Conservation (phyloP, 75 land plant genomes). For the Selaginella moellendorffii region DNA sequence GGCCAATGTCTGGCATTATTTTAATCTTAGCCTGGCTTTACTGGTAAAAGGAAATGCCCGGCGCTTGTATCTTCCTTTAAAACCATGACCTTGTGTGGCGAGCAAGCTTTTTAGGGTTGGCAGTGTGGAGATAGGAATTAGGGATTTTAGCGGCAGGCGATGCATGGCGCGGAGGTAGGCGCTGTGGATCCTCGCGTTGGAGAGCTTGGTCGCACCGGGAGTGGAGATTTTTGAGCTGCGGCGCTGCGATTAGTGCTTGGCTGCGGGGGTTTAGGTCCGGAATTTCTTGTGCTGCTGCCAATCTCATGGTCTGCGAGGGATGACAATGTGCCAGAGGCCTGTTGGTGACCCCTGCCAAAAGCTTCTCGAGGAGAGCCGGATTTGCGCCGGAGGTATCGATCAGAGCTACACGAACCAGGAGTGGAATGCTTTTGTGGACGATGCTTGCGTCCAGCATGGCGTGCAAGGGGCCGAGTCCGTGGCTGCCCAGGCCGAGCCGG, state of each 20-base stretch:
- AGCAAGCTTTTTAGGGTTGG: background rate
- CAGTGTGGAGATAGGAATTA: background rate
- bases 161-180: no score
- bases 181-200: no score
- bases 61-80: no score
- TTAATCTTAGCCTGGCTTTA: background rate
- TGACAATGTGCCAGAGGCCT: slow-evolving; percentile 1
- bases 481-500: background rate
- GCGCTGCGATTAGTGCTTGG: no score
- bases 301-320: background rate
- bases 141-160: no score
- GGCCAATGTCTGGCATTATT: background rate
- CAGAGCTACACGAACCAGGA: background rate
- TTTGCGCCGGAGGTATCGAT: background rate
- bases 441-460: background rate
- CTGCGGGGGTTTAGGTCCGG: background rate
- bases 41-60: background rate
- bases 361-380: background rate
- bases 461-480: no score
- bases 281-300: background rate
- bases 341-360: background rate
- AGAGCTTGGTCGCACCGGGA: no score
- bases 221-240: no score
- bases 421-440: background rate
- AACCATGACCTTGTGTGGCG: background rate